phyloP scores from a whole-genome alignment of 129 eudicot species.

The carrot (Daucus carota) region DNA sequence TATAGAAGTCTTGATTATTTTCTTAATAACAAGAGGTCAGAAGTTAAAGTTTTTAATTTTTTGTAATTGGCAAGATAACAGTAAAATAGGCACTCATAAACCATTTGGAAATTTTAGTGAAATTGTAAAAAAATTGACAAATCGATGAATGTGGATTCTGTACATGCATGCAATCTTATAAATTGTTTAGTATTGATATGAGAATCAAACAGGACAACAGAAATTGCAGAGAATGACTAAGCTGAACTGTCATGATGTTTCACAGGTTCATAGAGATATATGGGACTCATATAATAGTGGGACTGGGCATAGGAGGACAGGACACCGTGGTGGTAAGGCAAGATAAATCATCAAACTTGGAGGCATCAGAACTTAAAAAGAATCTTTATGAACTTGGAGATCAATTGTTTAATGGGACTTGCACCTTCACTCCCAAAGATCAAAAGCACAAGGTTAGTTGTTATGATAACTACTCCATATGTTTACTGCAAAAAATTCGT shows the following conservation, averaged over 20 bases:
- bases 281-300: constrained; percentile 89
- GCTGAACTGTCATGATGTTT: not conserved
- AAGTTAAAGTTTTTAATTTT: not conserved
- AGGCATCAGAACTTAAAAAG: constrained; percentile 58
- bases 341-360: constrained; percentile 68
- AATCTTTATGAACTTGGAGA: constrained; percentile 81
- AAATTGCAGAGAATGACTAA: constrained; percentile 8
- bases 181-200: not conserved
- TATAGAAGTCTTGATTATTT: no score
- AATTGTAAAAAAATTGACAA: not conserved
- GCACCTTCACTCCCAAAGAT: constrained; percentile 67
- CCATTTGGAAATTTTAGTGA: not conserved
- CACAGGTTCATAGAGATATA: constrained; percentile 88
- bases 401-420: constrained; percentile 65
- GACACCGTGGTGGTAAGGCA: constrained; percentile 72
- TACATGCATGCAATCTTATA: not conserved
- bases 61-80: not conserved
- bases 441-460: constrained; percentile 46
- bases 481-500: not conserved
- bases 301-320: constrained; percentile 81
- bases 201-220: not conserved
- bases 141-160: not conserved
- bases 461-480: not conserved
- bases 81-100: not conserved
- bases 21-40: not conserved